phyloP scores from a whole-genome alignment of 345 rosid species.

The Eucalyptus cloeziana region DNA sequence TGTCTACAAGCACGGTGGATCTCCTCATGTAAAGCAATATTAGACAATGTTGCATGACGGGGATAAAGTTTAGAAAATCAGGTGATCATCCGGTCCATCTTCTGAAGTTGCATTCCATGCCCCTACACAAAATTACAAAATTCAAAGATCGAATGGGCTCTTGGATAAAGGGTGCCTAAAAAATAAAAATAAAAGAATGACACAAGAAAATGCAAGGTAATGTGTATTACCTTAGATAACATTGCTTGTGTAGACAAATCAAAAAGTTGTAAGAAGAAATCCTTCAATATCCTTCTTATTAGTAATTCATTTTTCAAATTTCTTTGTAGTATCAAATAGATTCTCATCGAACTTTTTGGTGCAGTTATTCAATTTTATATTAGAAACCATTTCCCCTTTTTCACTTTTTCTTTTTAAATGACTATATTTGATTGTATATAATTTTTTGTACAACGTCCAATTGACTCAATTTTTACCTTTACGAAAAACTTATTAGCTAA shows the following conservation, averaged over 20 bases:
- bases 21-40: background rate
- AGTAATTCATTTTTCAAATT: too few relatives aligned
- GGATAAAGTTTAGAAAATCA: background rate
- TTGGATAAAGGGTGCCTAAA: background rate
- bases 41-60: background rate
- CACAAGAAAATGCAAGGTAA: background rate
- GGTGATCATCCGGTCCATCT: background rate
- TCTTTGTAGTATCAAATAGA: fast-evolving
- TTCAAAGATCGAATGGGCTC: background rate
- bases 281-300: too few relatives aligned
- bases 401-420: too few relatives aligned
- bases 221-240: too few relatives aligned
- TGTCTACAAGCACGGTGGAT: background rate
- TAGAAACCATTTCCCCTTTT: too few relatives aligned
- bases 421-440: too few relatives aligned
- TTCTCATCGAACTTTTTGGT: too few relatives aligned
- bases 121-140: background rate
- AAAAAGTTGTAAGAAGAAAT: too few relatives aligned
- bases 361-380: too few relatives aligned
- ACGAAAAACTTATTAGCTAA: fast-evolving
- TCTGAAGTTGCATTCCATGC: background rate
- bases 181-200: background rate
- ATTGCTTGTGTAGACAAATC: too few relatives aligned
- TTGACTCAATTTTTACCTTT: too few relatives aligned
- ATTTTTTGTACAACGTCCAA: too few relatives aligned